Percentiles rank a stretch among this genome's conserved stretches.
Evolutionary conservation across 305 asterid species (phyloP).

Genomic region (Fraxinus sp.): DNA sequence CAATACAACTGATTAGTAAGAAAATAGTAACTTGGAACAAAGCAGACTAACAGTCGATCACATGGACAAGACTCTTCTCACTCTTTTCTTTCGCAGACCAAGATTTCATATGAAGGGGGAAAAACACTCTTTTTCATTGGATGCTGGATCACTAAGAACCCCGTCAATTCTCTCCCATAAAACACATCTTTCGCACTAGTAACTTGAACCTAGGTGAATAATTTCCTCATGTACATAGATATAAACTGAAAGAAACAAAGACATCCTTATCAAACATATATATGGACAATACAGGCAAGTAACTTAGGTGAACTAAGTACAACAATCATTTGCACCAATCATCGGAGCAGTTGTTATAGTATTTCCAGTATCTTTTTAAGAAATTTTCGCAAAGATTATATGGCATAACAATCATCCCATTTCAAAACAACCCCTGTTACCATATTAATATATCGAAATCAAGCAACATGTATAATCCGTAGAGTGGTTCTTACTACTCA

Average conservation of each 20-base stretch:
- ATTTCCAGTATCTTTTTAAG: not conserved
- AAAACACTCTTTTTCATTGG: not conserved
- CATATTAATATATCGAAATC: conserved; percentile 1
- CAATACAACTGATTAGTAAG: not conserved
- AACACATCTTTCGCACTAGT: not conserved
- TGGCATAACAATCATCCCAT: not conserved
- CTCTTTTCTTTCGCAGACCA: not conserved
- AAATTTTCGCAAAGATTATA: not conserved
- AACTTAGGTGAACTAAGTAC: not conserved
- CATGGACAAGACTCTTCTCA: not conserved
- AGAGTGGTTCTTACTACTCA: conserved; percentile 30
- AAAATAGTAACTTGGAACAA: not conserved
- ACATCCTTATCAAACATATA: not conserved
- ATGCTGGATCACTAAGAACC: not conserved
- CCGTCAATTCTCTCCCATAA: not conserved
- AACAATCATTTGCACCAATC: not conserved
- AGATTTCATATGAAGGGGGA: not conserved
- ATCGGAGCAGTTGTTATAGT: not conserved
- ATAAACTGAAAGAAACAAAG: not conserved
- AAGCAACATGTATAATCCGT: not conserved
- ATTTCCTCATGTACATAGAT: not conserved
- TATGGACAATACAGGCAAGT: not conserved
- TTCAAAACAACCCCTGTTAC: not conserved
- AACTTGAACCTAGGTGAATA: not conserved
- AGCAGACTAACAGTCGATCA: not conserved